A percentile compares a stretch with the other conserved stretches of the same genome.
Conservation (phyloP, 2,329 filamentous ascomycete species). For the Celoporthe dispersa region DNA sequence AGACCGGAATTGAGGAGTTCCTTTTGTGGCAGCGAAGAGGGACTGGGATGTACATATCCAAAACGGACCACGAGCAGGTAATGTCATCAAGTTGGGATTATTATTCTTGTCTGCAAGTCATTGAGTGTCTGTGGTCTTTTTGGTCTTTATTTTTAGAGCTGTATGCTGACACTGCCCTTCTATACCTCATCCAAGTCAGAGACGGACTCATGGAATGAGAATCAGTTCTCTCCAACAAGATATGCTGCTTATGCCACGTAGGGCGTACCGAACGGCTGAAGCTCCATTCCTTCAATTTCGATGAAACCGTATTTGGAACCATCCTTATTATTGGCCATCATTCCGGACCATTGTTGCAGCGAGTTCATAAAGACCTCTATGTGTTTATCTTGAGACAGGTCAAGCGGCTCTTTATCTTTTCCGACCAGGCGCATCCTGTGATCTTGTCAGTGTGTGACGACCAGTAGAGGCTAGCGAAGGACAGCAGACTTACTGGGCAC, state of each 20-base stretch:
- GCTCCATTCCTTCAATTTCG: constrained; percentile 38
- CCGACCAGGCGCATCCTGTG: constrained; percentile 26
- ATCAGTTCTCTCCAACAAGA: not conserved
- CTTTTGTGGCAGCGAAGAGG: not conserved
- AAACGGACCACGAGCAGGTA: not conserved
- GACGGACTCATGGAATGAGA: not conserved
- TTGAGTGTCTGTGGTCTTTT: not conserved
- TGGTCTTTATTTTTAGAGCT: not conserved
- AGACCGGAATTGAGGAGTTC: not conserved
- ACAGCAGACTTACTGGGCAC: constrained; percentile 24
- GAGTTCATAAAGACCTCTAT: constrained; percentile 37
- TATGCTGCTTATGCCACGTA: constrained; percentile 24
- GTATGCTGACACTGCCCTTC: not conserved
- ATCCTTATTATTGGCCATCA: constrained; percentile 40
- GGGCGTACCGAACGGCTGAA: constrained; percentile 41
- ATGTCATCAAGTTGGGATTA: not conserved
- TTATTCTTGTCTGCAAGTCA: no score
- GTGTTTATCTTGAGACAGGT: constrained; percentile 40
- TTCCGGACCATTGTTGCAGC: constrained; percentile 37
- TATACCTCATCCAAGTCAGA: not conserved
- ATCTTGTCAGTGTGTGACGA: not conserved
- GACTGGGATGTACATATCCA: not conserved
- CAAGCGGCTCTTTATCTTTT: constrained; percentile 36
- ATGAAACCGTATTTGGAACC: constrained; percentile 39
- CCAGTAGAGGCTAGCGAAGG: not conserved